These are phyloP conservation scores for Micractinium conductrix DNA, from an alignment of 139 green algal genomes.

Conservation along the genomic window DNA sequence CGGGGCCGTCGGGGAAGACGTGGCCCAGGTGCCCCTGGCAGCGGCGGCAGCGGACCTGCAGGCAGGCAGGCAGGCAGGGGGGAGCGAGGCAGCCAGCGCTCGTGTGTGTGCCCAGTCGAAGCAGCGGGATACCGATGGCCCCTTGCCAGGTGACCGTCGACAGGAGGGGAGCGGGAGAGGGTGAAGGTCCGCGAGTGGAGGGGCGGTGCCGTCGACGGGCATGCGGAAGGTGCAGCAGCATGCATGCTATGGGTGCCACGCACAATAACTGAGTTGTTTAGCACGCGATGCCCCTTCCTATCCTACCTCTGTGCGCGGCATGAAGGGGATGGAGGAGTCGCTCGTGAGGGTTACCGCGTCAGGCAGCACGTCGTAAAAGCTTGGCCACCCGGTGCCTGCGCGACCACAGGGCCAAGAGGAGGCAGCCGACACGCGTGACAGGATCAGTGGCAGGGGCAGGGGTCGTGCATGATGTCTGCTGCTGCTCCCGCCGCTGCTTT, in stretches of 20 bases:
- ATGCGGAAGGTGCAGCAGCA: no score
- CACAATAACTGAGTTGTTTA: no score
- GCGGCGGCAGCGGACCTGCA: slow-evolving; percentile 58
- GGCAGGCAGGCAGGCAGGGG: neutral
- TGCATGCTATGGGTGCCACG: no score
- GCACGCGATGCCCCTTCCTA: neutral
- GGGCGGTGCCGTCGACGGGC: no score
- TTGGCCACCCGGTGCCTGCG: slow-evolving; percentile 65
- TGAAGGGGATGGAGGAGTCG: slow-evolving; percentile 67
- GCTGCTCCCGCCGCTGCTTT: no score
- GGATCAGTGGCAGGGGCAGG: neutral
- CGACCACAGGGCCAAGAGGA: neutral
- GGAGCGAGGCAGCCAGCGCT: neutral
- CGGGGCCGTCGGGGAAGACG: slow-evolving; percentile 89
- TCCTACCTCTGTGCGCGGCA: slow-evolving; percentile 58
- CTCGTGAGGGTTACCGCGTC: slow-evolving; percentile 53
- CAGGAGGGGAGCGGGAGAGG: no score
- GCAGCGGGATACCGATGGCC: no score
- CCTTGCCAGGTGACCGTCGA: no score
- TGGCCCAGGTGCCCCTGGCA: slow-evolving; percentile 74
- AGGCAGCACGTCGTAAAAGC: slow-evolving; percentile 50
- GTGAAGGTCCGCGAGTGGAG: no score
- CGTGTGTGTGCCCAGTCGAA: no score
- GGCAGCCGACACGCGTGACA: neutral
- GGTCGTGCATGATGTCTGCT: no score